Evolutionary conservation across 352 stramenopile species (phyloP).

Genomic region (Pythium guiyangense): DNA sequence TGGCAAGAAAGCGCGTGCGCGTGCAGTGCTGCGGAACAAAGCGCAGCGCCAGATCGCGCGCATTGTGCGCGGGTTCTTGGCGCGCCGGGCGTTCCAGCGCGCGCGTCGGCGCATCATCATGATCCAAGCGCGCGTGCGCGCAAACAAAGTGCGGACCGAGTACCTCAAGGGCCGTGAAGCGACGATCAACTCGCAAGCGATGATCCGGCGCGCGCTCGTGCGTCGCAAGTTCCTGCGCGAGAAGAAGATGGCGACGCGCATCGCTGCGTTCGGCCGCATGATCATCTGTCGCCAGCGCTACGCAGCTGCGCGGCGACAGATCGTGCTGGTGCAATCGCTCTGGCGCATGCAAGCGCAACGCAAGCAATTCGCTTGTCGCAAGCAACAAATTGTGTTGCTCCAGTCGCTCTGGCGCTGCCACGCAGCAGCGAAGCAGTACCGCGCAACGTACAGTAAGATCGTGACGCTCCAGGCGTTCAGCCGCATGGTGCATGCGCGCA

Average conservation of each 20-base stretch:
- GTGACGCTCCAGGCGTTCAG: constrained; percentile 61
- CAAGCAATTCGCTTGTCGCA: constrained; percentile 40
- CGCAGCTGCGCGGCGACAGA: constrained; percentile 48
- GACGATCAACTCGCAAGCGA: constrained; percentile 85
- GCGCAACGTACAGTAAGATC: constrained; percentile 51
- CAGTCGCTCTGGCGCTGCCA: constrained; percentile 80
- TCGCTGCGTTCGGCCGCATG: constrained; percentile 82
- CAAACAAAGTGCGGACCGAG: constrained; percentile 81
- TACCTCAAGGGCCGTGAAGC: constrained; percentile 84
- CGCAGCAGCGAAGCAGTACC: constrained; percentile 47
- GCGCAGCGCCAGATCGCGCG: constrained; percentile 75
- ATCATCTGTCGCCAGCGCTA: constrained; percentile 70
- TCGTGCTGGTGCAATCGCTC: constrained; percentile 76
- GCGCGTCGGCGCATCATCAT: constrained; percentile 69
- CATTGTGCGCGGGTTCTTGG: constrained; percentile 69
- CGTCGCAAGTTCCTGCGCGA: constrained; percentile 76
- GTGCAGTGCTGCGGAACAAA: constrained; percentile 67
- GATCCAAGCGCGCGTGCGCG: constrained; percentile 83
- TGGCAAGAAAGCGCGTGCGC: constrained; percentile 79
- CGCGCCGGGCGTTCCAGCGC: constrained; percentile 44
- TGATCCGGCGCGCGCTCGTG: constrained; percentile 80
- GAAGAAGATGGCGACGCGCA: constrained; percentile 86
- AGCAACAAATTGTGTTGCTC: constrained; percentile 57
- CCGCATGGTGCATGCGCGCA: constrained; percentile 57
- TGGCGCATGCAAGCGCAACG: constrained; percentile 72